A percentile compares a stretch with the other conserved stretches of the same genome.
These are phyloP conservation scores for Cystobasidiaceae sp. DNA, from an alignment of 1,284 basidiomycete species.

Conservation along the genomic window DNA sequence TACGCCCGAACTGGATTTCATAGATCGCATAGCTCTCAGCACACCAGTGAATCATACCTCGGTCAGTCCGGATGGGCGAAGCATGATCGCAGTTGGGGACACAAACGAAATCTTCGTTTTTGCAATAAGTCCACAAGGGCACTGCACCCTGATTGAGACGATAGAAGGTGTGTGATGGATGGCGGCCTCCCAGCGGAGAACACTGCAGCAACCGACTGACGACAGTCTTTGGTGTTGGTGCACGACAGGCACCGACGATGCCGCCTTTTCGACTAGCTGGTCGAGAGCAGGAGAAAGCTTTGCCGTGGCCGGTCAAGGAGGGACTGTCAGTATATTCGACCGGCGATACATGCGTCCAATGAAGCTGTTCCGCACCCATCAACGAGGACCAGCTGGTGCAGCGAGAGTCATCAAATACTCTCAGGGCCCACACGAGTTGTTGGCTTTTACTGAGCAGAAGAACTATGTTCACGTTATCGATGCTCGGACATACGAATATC, in stretches of 20 bases:
- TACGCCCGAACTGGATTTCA: slow-evolving; percentile 49
- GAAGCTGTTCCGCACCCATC: neutral
- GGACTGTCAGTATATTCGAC: slow-evolving; percentile 59
- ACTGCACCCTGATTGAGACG: slow-evolving; percentile 34
- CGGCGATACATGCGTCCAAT: slow-evolving; percentile 37
- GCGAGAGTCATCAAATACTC: slow-evolving; percentile 72
- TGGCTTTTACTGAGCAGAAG: slow-evolving; percentile 82
- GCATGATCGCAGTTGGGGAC: slow-evolving; percentile 77
- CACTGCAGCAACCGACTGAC: slow-evolving; percentile 44
- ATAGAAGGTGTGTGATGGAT: slow-evolving; percentile 33
- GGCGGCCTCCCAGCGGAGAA: slow-evolving; percentile 47
- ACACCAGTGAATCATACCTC: slow-evolving; percentile 70
- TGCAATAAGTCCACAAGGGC: slow-evolving; percentile 53
- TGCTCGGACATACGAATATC: slow-evolving; percentile 68
- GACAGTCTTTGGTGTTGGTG: neutral
- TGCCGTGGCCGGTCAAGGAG: slow-evolving; percentile 79
- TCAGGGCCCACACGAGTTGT: slow-evolving; percentile 57
- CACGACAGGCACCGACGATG: slow-evolving; percentile 47
- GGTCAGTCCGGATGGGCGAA: slow-evolving; percentile 75
- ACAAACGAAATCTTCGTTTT: slow-evolving; percentile 73
- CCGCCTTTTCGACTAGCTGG: slow-evolving; percentile 77
- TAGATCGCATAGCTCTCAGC: slow-evolving; percentile 53
- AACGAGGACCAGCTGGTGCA: slow-evolving; percentile 53
- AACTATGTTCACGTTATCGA: slow-evolving; percentile 68
- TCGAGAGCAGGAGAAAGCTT: slow-evolving; percentile 72